Conservation (phyloP, 1,284 basidiomycete genomes). For the Rhodofomes roseus region DNA sequence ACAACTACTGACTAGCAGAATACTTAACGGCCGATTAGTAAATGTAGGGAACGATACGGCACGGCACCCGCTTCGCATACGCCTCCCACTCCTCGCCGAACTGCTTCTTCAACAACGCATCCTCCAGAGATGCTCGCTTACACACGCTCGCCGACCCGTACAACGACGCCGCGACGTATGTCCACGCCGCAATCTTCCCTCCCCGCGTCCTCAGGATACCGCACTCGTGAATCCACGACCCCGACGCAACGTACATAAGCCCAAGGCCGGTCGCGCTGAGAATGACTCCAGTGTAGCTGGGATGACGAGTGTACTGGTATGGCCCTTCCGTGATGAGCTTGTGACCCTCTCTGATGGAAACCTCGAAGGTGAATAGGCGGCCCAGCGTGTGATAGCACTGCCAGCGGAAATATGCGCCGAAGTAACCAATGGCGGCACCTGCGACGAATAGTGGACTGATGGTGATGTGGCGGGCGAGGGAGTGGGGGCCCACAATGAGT, state of each 20-base stretch:
- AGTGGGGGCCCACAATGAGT: background rate
- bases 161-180: background rate
- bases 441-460: constrained; percentile 1
- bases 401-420: constrained; percentile 5
- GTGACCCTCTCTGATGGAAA: constrained; percentile 7
- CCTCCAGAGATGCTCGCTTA: constrained; percentile 14
- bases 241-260: background rate
- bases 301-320: constrained; percentile 12
- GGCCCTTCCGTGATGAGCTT: constrained; percentile 10
- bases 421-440: background rate
- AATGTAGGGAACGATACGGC: constrained; percentile 9
- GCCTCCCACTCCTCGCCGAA: constrained; percentile 20
- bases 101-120: constrained; percentile 18
- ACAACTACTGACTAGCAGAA: background rate
- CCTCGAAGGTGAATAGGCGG: constrained; percentile 11
- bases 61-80: constrained; percentile 8
- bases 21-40: constrained; percentile 6
- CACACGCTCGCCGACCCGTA: constrained; percentile 2
- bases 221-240: constrained; percentile 10
- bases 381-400: constrained; percentile 9
- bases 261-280: background rate
- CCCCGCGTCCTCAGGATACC: constrained; percentile 1
- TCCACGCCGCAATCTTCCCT: background rate
- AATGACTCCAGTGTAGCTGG: constrained; percentile 2
- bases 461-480: background rate